These are phyloP conservation scores for Leccinum variabile DNA, from an alignment of 1,284 basidiomycete genomes.

Conservation along the genomic window DNA sequence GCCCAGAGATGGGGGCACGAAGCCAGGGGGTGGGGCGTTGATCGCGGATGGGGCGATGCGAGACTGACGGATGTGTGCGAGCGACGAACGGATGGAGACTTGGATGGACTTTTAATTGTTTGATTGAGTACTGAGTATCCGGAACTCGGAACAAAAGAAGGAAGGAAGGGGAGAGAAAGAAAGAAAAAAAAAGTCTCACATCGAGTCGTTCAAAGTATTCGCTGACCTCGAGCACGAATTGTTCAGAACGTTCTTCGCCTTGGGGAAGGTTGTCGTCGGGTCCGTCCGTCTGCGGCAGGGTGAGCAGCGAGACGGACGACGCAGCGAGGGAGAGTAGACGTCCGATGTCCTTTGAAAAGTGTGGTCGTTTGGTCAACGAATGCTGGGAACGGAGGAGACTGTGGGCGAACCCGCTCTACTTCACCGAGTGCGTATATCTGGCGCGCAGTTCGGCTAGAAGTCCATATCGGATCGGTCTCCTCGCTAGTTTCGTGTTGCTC, in stretches of 20 bases:
- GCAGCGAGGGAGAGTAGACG: slow-evolving; percentile 71
- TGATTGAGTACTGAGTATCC: neutral
- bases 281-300: slow-evolving; percentile 73
- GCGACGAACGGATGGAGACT: slow-evolving; percentile 67
- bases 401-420: slow-evolving; percentile 69
- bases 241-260: slow-evolving; percentile 78
- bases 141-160: neutral
- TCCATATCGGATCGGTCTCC: slow-evolving; percentile 73
- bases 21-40: slow-evolving; percentile 67
- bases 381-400: neutral
- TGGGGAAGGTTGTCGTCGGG: slow-evolving; percentile 66
- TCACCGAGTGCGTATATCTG: slow-evolving; percentile 80
- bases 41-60: slow-evolving; percentile 81
- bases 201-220: slow-evolving; percentile 81
- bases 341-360: slow-evolving; percentile 60
- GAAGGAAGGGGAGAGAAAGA: too few relatives aligned
- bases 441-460: slow-evolving; percentile 73
- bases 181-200: slow-evolving; percentile 38
- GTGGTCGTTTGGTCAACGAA: neutral
- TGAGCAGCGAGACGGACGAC: slow-evolving; percentile 72
- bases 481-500: slow-evolving; percentile 19
- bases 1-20: slow-evolving; percentile 72
- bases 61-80: slow-evolving; percentile 79
- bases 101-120: slow-evolving; percentile 67
- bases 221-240: slow-evolving; percentile 79